Conservation (phyloP, 169 alveolate genomes). For the Miamiensis avidus region DNA sequence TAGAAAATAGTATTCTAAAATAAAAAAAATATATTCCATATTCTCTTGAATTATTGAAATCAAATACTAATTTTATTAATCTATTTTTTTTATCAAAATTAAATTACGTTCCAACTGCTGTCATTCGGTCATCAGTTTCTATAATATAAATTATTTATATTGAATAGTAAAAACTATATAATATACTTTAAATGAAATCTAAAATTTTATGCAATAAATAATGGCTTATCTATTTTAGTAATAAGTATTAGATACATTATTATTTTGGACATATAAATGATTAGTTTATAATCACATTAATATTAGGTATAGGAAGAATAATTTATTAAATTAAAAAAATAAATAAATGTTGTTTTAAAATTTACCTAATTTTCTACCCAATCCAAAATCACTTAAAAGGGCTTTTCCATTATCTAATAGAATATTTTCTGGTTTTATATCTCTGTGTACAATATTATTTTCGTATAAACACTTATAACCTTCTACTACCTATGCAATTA, state of each 20-base stretch:
- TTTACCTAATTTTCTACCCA: background rate
- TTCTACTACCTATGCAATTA: background rate
- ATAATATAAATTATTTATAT: too few relatives aligned
- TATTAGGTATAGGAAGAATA: background rate
- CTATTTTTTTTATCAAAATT: too few relatives aligned
- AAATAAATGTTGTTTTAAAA: too few relatives aligned
- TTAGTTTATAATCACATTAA: too few relatives aligned
- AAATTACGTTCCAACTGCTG: background rate
- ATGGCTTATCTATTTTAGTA: background rate
- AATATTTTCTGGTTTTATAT: constrained; percentile 3
- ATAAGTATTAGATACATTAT: too few relatives aligned
- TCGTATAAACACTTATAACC: background rate
- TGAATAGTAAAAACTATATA: background rate
- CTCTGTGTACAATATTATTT: constrained; percentile 1
- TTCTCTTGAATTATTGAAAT: too few relatives aligned
- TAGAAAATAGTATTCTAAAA: too few relatives aligned
- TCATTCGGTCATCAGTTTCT: background rate
- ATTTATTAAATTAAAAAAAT: too few relatives aligned
- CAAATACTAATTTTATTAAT: too few relatives aligned
- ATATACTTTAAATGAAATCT: too few relatives aligned
- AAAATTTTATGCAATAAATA: background rate
- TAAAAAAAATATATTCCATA: too few relatives aligned
- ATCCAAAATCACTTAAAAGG: background rate
- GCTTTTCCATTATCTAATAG: background rate
- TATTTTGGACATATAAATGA: too few relatives aligned